Base-by-base conservation (phyloP, 495 filamentous ascomycete species). In the Lasiosphaeris hirsuta region DNA sequence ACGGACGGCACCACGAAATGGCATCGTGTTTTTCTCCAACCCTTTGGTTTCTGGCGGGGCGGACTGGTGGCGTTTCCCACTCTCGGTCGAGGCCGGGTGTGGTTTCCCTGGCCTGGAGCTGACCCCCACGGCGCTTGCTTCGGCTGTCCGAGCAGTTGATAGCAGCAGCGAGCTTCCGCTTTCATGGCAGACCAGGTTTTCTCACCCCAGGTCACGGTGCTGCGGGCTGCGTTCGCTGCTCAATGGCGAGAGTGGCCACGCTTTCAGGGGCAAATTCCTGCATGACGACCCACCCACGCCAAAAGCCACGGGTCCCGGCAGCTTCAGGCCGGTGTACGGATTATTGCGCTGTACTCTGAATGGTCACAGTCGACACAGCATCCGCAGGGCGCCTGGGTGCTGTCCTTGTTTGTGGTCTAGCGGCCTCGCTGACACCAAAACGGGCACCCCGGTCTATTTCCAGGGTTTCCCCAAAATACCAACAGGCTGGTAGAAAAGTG, bases 401-500 rank as follows among this genome's bases (percentile, higher is more conserved):
- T 51, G 36, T 40, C 10, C 33, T 33, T 49, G 23, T 19, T 36
- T 49, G 23, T 5, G 23, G 23, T 5, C 23, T 30, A 30, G 23
- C 5, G 23, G 23, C 19, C 23, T 15, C 17, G 18, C 23, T 49
- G 36, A 33, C 23, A 6, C 45, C 18, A 17, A 13, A 33, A 11
- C 15, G 8, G 36, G 3, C n/a, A n/a, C 23, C 35, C 49, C 49
- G 49, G 49, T 3, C 49, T 51, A 51, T 51, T 51, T 40, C 49
- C 35, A 51, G 49, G 49, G 49, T 18, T 51, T 51, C 49, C 49
- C 49, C 49, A 40, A 40, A 40, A 15, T 51, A 34, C 49, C 49
- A 51, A 40, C 36, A 34, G 35, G n/a, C 35, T 18, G 49, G 49
- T 51, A 51, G n/a, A n/a, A 40, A 30, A 30, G 23, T 30, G 23